These are phyloP conservation scores for Naganishia friedmannii DNA, from an alignment of 768 basidiomycete species.

Conservation along the genomic window DNA sequence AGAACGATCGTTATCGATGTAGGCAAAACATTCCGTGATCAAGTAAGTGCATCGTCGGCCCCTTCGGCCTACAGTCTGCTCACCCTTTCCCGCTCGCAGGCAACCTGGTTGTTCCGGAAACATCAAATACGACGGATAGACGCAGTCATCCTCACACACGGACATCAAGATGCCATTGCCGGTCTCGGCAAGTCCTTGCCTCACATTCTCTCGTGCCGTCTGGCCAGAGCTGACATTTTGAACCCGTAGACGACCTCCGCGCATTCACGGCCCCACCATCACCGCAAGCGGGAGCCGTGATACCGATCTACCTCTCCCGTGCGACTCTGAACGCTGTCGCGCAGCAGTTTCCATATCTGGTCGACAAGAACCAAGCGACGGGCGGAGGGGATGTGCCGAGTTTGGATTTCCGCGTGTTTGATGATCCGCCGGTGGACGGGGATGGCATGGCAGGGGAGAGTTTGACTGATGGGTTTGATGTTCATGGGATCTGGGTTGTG, in stretches of 20 bases:
- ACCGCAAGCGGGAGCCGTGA: constrained; percentile 39
- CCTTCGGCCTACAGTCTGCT: not conserved
- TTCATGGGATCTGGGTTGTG: constrained; percentile 50
- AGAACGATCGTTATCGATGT: constrained; percentile 80
- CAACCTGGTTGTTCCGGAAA: constrained; percentile 59
- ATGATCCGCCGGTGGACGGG: constrained; percentile 6
- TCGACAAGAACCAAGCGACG: constrained; percentile 37
- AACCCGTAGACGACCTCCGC: constrained; percentile 32
- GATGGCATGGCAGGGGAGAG: constrained; percentile 64
- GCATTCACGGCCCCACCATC: constrained; percentile 24
- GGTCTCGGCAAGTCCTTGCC: constrained; percentile 29
- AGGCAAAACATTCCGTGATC: constrained; percentile 69
- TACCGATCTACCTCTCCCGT: constrained; percentile 71
- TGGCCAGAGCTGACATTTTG: no score
- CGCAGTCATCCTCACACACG: constrained; percentile 77
- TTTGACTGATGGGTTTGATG: constrained; percentile 66
- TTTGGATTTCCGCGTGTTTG: constrained; percentile 29
- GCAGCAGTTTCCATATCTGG: constrained; percentile 75
- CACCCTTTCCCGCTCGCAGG: constrained; percentile 32
- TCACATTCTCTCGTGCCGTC: not conserved
- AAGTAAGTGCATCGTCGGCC: constrained; percentile 1
- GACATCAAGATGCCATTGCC: constrained; percentile 71
- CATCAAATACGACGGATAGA: constrained; percentile 70
- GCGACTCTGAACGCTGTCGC: constrained; percentile 67
- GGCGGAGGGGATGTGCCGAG: constrained; percentile 67